Evolutionary conservation across 495 filamentous ascomycete genomes (phyloP).

Genomic region (Penicillium herquei): DNA sequence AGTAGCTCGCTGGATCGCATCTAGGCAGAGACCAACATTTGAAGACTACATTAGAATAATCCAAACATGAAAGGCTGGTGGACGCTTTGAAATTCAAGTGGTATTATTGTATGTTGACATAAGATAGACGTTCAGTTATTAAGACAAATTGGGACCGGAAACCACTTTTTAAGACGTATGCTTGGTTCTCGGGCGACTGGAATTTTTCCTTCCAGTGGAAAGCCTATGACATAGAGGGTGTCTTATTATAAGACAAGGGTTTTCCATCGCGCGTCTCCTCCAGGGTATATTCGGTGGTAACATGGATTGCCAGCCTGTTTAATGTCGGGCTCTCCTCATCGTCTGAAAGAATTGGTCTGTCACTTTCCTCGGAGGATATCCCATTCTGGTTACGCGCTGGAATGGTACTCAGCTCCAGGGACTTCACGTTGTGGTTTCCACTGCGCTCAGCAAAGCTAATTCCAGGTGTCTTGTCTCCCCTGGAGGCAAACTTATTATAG

Average conservation of each 20-base stretch:
- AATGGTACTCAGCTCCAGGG: not conserved
- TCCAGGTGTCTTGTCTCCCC: constrained; percentile 1
- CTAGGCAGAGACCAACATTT: too few relatives aligned
- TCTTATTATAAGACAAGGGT: not conserved
- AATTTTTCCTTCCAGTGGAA: too few relatives aligned
- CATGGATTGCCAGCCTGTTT: constrained; percentile 9
- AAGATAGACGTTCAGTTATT: too few relatives aligned
- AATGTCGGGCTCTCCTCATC: not conserved
- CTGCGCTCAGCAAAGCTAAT: not conserved
- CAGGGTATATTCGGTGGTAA: constrained; percentile 15
- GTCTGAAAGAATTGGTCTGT: constrained; percentile 1
- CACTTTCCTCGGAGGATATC: constrained; percentile 6
- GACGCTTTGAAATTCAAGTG: not conserved
- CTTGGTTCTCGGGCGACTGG: too few relatives aligned
- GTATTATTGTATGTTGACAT: too few relatives aligned
- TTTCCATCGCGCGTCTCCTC: not conserved
- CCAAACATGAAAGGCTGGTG: too few relatives aligned
- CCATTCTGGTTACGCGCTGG: constrained; percentile 1
- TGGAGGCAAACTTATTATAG: constrained; percentile 12
- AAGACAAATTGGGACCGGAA: too few relatives aligned
- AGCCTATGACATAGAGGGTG: not conserved
- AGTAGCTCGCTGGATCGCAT: too few relatives aligned
- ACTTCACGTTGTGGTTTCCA: not conserved
- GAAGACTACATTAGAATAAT: too few relatives aligned
- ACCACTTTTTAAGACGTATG: too few relatives aligned